Evolutionary conservation across 1,284 basidiomycete genomes (phyloP), one percentile per base, ranked within the genome.

Genomic region (Fistulinella cinereoalba): DNA sequence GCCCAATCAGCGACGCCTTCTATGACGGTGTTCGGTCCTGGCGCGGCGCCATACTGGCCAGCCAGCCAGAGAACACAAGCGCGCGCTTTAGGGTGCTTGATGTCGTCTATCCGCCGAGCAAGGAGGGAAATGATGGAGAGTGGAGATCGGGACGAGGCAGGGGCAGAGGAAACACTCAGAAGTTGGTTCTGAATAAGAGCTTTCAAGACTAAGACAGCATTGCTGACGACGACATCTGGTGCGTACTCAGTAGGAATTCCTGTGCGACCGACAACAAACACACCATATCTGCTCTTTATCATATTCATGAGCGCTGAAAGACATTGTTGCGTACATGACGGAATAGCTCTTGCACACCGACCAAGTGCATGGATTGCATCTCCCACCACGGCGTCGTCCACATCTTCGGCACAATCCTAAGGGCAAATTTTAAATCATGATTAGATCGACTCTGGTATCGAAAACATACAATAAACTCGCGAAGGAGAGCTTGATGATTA

Each of bases 31-130:
- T 63, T 29, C 66, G 57, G 18, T 61, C 68, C 45, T 49, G 53
- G 29, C 39, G 54, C 65, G 8, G 71, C 72, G 3, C 87, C 77
- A 62, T 90, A 92, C 64, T 95, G 91, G 0, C 94, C 94, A 0
- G 92, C 91, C 0, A 97, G 77, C 92, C 92, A 95, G 32, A 92
- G 71, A 0, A 96, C 82, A 55, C 88, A 93, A 0, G 92, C 90
- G 21, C 89, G 73, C 1, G 94, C 92, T 52, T 81, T 76, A 1
- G 86, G 74, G 57, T 92, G 87, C 13, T 71, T 76, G 41, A 97
- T 89, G 42, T 83, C 83, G 45, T 91, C 88, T 31, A 95, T 77
- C 25, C 80, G 74, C 43, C 78, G 73, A 0, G 88, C 86, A 6
- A 97, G 79, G 27, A 83, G 79, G 1, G 82, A 77, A 10, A 94